A percentile compares a stretch with the other conserved stretches of the same genome.
These are phyloP conservation scores for Blastobotrys niveus DNA, from an alignment of 1,139 yeast genomes.

Conservation along the genomic window DNA sequence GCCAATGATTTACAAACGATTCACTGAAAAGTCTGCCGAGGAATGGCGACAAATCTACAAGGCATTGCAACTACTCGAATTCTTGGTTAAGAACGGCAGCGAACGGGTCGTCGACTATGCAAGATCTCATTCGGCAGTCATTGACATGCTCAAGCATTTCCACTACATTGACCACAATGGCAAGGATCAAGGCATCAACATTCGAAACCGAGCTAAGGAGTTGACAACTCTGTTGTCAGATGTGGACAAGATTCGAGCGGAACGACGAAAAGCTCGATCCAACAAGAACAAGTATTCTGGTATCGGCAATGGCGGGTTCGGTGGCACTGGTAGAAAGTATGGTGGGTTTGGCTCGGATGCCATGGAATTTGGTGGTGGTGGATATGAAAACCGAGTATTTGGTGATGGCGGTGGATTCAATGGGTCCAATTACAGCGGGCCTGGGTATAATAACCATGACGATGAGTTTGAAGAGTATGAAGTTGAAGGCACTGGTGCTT, in stretches of 20 bases:
- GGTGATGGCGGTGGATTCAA: slow-evolving; percentile 79
- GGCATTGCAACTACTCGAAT: slow-evolving; percentile 84
- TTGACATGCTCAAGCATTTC: slow-evolving; percentile 86
- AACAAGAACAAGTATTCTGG: slow-evolving; percentile 58
- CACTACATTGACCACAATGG: slow-evolving; percentile 93
- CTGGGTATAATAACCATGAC: slow-evolving; percentile 29
- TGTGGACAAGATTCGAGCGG: slow-evolving; percentile 69
- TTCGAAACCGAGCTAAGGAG: slow-evolving; percentile 82
- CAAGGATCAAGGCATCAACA: slow-evolving; percentile 93
- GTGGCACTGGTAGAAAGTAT: slow-evolving; percentile 37
- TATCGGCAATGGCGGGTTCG: slow-evolving; percentile 40
- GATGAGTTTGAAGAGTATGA: slow-evolving; percentile 49
- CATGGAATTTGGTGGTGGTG: slow-evolving; percentile 29
- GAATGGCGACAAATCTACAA: slow-evolving; percentile 99
- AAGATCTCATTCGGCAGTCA: slow-evolving; percentile 71
- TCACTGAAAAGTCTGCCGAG: slow-evolving; percentile 89
- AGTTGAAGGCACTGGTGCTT: slow-evolving; percentile 11
- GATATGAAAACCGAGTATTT: slow-evolving; percentile 50
- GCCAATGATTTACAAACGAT: slow-evolving; percentile 51
- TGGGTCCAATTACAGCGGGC: slow-evolving; percentile 34
- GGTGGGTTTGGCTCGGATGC: slow-evolving; percentile 38
- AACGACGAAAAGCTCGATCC: slow-evolving; percentile 64
- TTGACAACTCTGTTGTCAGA: slow-evolving; percentile 67
- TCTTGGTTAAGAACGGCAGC: slow-evolving; percentile 83
- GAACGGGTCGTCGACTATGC: slow-evolving; percentile 95